phyloP scores from a whole-genome alignment of 2,329 filamentous ascomycete species.

The Claviceps citrina region DNA sequence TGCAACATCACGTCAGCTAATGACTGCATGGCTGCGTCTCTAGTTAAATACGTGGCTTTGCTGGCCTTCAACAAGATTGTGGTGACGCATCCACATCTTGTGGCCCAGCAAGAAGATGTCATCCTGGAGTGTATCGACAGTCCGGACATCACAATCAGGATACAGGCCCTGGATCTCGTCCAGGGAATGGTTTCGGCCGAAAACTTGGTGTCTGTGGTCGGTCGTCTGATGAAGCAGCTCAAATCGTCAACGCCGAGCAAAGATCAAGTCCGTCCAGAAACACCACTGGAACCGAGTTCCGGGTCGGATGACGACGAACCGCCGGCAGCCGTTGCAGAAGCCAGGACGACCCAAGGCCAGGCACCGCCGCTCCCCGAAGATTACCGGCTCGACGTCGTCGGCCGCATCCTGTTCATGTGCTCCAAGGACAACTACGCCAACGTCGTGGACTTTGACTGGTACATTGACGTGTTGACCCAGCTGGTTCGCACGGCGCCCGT shows the following conservation, averaged over 20 bases:
- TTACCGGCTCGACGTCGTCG: conserved; percentile 71
- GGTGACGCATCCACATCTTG: conserved; percentile 69
- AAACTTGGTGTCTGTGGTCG: conserved; percentile 70
- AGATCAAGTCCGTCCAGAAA: conserved; percentile 25
- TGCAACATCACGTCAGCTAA: background rate
- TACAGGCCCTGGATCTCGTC: conserved; percentile 80
- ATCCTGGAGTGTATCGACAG: conserved; percentile 95
- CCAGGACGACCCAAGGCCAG: conserved; percentile 21
- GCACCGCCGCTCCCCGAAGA: conserved; percentile 62
- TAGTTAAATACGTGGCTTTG: conserved; percentile 93
- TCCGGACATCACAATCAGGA: conserved; percentile 84
- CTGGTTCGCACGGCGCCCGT: conserved; percentile 56
- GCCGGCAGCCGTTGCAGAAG: conserved; percentile 25
- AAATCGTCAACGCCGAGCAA: conserved; percentile 44
- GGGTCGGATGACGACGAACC: conserved; percentile 36
- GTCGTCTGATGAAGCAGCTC: conserved; percentile 75
- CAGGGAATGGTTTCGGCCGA: conserved; percentile 87
- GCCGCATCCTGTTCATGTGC: conserved; percentile 75
- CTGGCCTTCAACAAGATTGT: conserved; percentile 95
- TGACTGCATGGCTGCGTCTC: conserved; percentile 2
- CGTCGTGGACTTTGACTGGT: conserved; percentile 90
- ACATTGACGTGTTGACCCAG: conserved; percentile 77
- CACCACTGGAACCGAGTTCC: conserved; percentile 26
- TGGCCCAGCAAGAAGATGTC: conserved; percentile 86
- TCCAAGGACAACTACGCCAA: conserved; percentile 76